Evolutionary conservation across 257 asterid genomes (phyloP).

Genomic region (Nicotiana obtusifolia): DNA sequence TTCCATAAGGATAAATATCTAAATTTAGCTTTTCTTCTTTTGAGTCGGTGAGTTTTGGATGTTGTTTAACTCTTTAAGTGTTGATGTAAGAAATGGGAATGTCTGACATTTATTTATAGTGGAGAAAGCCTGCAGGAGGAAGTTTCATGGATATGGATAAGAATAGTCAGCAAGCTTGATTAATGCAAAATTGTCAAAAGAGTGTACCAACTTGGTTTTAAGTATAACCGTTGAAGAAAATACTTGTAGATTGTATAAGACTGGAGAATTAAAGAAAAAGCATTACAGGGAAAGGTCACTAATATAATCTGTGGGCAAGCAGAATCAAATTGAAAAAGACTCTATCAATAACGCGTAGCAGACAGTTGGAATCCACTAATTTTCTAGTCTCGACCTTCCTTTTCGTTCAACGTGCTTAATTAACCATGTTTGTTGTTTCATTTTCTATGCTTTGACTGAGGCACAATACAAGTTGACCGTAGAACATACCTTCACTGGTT

Average conservation of each 20-base stretch:
- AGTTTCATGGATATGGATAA: not conserved
- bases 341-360: not conserved
- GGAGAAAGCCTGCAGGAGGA: not conserved
- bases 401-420: not conserved
- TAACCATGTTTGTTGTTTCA: not conserved
- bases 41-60: not conserved
- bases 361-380: not conserved
- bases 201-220: not conserved
- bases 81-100: not conserved
- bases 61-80: not conserved
- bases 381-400: not conserved
- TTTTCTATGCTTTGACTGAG: not conserved
- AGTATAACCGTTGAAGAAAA: not conserved
- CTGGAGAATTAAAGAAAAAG: too few species aligned
- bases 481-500: not conserved
- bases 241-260: not conserved
- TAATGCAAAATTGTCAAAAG: not conserved
- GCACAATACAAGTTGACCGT: not conserved
- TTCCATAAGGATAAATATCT: conserved; percentile 36
- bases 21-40: not conserved
- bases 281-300: not conserved
- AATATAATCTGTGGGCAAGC: not conserved
- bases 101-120: not conserved
- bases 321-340: not conserved
- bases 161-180: not conserved